These are phyloP conservation scores for Clavispora fructus DNA, from an alignment of 805 yeast genomes.

Conservation along the genomic window DNA sequence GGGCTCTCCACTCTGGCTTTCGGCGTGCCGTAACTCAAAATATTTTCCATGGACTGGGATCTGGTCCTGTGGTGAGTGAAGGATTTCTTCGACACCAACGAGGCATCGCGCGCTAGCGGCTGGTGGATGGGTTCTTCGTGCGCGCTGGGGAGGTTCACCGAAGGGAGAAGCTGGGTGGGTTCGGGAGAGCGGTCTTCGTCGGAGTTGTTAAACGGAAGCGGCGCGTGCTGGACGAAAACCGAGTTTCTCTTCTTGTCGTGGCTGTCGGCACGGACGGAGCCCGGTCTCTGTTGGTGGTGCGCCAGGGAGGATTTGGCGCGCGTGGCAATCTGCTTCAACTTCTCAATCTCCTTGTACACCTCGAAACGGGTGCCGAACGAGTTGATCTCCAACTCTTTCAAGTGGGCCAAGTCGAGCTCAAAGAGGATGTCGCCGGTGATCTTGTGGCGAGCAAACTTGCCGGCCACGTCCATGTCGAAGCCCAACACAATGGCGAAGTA, in stretches of 20 bases:
- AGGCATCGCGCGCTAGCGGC: neutral
- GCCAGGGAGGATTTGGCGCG: slow-evolving; percentile 4
- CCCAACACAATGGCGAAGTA: slow-evolving; percentile 67
- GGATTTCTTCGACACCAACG: neutral
- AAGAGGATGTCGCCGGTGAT: slow-evolving; percentile 82
- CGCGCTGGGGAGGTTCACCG: slow-evolving; percentile 25
- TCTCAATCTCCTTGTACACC: slow-evolving; percentile 82
- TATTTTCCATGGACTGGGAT: slow-evolving; percentile 48
- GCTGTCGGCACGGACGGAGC: neutral
- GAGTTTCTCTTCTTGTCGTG: neutral
- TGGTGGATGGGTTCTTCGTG: neutral
- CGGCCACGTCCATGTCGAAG: slow-evolving; percentile 69
- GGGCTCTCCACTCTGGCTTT: slow-evolving; percentile 1
- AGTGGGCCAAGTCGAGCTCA: slow-evolving; percentile 76
- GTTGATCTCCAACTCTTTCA: slow-evolving; percentile 86
- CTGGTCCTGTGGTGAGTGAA: slow-evolving; percentile 40
- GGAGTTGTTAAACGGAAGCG: slow-evolving; percentile 14
- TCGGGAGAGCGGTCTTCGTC: slow-evolving; percentile 16
- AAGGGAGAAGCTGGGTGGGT: slow-evolving; percentile 32
- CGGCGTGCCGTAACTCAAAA: slow-evolving; percentile 8
- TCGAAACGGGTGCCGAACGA: slow-evolving; percentile 96
- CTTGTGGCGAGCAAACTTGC: slow-evolving; percentile 79
- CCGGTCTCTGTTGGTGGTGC: neutral
- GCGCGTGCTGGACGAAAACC: neutral
- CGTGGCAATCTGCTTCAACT: slow-evolving; percentile 34